Evolutionary conservation across 2,329 filamentous ascomycete genomes (phyloP).

Genomic region (Gaeumannomyces tritici): DNA sequence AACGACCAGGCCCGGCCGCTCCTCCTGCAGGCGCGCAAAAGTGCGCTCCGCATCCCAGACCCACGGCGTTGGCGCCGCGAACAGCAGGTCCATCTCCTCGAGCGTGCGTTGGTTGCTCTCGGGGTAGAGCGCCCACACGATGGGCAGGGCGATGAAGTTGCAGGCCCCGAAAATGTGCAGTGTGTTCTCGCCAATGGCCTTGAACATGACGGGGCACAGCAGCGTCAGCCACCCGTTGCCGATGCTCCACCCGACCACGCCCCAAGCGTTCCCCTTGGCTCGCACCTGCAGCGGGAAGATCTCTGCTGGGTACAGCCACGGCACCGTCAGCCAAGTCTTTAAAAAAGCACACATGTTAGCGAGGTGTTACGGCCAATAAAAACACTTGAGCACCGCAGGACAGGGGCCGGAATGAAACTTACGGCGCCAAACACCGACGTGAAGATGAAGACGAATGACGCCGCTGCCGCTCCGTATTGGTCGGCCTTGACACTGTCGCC

Average conservation of each 20-base stretch:
- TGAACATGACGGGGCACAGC: slow-evolving; percentile 51
- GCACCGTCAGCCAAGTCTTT: slow-evolving; percentile 50
- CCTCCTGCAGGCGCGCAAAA: slow-evolving; percentile 11
- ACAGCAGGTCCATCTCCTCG: slow-evolving; percentile 67
- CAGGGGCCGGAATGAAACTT: too few relatives aligned
- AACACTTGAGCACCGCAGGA: too few relatives aligned
- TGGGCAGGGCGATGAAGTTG: slow-evolving; percentile 55
- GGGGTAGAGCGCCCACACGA: slow-evolving; percentile 66
- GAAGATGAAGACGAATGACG: slow-evolving; percentile 62
- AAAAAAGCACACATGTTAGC: too few relatives aligned
- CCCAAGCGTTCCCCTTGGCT: slow-evolving; percentile 67
- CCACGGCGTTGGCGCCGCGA: slow-evolving; percentile 57
- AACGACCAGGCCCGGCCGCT: slow-evolving; percentile 9
- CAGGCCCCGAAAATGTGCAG: slow-evolving; percentile 64
- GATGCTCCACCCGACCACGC: slow-evolving; percentile 67
- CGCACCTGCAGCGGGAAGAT: slow-evolving; percentile 64
- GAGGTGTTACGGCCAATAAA: too few relatives aligned
- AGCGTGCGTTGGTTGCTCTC: slow-evolving; percentile 66
- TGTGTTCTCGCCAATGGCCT: slow-evolving; percentile 57
- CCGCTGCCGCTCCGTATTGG: slow-evolving; percentile 53
- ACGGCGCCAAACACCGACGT: slow-evolving; percentile 56
- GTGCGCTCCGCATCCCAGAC: slow-evolving; percentile 44
- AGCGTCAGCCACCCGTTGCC: slow-evolving; percentile 42
- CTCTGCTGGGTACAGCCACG: slow-evolving; percentile 59
- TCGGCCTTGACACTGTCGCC: slow-evolving; percentile 34